Evolutionary conservation across 139 green algal species (phyloP), one percentile per base, ranked within the genome.

Genomic region (Picochlorum sp.): DNA sequence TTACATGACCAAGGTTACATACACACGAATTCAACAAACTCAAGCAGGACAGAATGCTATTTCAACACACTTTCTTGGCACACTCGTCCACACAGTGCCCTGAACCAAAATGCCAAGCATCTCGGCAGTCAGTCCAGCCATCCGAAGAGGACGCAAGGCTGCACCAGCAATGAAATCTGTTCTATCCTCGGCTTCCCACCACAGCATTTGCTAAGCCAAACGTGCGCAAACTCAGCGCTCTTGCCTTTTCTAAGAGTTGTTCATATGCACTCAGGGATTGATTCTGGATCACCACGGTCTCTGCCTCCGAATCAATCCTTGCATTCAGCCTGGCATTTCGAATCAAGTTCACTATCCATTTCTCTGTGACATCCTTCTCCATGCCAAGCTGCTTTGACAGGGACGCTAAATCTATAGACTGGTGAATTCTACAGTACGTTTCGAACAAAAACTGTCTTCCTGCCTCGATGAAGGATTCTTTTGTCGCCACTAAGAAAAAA

Each of bases 361-460:
- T 92, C 79, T 96, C 89, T 2, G 89, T 90, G 0, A 75, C 80
- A 60, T 91, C 77, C 72, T 83, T 58, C 28, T 83, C 78, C 87
- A 95, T 90, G 67, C 82, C 85, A 26, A 98, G 82, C 60, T 88
- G 89, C 68, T 90, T 75, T 10, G 83, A 77, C 62, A 98, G 75
- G 81, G 89, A 86, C 49, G 74, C 75, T 55, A 96, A 91, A 78
- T 92, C 81, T 67, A 99, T 97, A 45, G 82, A 77, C 63, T 88
- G 73, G 76, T 95, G 87, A 20, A 94, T 83, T 44, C 83, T 70
- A 85, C 88, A 96, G 81, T 97, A 97, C 28, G 82, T 95, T 79
- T 99, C 94, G 71, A 99, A 98, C 71, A 98, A 92, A 78, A 96
- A 93, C 45, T 94, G 72, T 10, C 94, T 84, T 30, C 91, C 91